Conservation (phyloP, 495 filamentous ascomycete species). For the Talaromyces stipitatus region DNA sequence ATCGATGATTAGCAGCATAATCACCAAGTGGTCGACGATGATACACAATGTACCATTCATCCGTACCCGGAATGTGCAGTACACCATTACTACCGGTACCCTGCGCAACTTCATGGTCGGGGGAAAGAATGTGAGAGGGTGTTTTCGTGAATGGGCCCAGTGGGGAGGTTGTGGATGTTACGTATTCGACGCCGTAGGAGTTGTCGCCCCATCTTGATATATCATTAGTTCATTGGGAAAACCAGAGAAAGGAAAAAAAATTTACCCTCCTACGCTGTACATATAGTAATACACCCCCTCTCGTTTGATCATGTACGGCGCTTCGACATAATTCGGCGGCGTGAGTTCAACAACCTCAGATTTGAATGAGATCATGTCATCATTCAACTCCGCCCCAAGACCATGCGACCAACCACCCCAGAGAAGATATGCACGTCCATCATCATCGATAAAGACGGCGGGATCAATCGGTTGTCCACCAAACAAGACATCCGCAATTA, state of each 20-base stretch:
- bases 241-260: background rate
- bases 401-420: conserved; percentile 39
- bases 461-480: conserved; percentile 39
- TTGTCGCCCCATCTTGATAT: conserved; percentile 30
- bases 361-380: conserved; percentile 37
- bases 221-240: background rate
- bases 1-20: conserved; percentile 33
- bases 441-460: conserved; percentile 37
- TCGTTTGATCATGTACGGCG: conserved; percentile 37
- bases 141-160: conserved; percentile 32
- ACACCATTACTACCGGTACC: conserved; percentile 37
- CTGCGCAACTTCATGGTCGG: conserved; percentile 28
- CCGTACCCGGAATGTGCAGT: conserved; percentile 29
- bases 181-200: conserved; percentile 40
- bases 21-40: conserved; percentile 36
- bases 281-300: conserved; percentile 37
- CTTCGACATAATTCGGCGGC: conserved; percentile 34
- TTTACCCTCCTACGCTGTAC: conserved; percentile 35
- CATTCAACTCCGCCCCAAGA: conserved; percentile 33
- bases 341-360: conserved; percentile 28
- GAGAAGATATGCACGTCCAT: conserved; percentile 35
- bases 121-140: conserved; percentile 29
- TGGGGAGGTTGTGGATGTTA: conserved; percentile 29
- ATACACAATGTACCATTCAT: conserved; percentile 43
- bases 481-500: conserved; percentile 30